These are phyloP conservation scores for Suillus americanus DNA, from an alignment of 768 basidiomycete species.

Conservation along the genomic window DNA sequence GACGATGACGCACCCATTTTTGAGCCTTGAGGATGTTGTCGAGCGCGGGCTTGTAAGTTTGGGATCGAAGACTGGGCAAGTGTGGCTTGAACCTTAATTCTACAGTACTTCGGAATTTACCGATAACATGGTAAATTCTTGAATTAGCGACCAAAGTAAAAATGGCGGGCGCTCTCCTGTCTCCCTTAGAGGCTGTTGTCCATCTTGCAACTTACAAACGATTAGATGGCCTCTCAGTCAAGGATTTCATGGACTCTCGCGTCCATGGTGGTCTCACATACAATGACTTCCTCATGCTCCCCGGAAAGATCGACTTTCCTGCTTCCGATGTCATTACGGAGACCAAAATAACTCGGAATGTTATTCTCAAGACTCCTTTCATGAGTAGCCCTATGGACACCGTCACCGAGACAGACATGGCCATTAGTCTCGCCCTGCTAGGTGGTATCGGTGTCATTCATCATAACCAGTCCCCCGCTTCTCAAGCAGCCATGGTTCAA, in stretches of 20 bases:
- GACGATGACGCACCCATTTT: constrained; percentile 56
- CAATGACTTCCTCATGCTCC: constrained; percentile 93
- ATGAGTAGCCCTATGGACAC: constrained; percentile 99
- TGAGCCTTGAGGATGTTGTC: constrained; percentile 44
- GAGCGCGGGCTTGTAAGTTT: constrained; percentile 47
- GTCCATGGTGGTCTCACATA: constrained; percentile 93
- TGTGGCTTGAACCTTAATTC: constrained; percentile 35
- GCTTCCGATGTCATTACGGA: constrained; percentile 80
- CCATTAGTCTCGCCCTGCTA: constrained; percentile 88
- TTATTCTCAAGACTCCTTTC: constrained; percentile 91
- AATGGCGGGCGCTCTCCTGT: constrained; percentile 45
- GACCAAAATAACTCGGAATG: constrained; percentile 86
- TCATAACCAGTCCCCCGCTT: constrained; percentile 83
- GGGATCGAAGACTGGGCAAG: constrained; percentile 47
- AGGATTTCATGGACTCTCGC: constrained; percentile 84
- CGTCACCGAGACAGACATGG: constrained; percentile 94
- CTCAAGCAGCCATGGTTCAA: constrained; percentile 95
- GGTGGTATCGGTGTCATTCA: constrained; percentile 99
- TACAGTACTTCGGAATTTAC: constrained; percentile 29
- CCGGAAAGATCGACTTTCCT: constrained; percentile 94
- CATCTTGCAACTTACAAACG: constrained; percentile 72
- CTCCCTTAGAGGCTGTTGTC: constrained; percentile 70
- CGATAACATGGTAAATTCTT: constrained; percentile 6
- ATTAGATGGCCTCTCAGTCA: constrained; percentile 80
- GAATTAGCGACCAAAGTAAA: background rate